phyloP scores from a whole-genome alignment of 108 stramenopile species.

The Aurantiochytrium sp. region DNA sequence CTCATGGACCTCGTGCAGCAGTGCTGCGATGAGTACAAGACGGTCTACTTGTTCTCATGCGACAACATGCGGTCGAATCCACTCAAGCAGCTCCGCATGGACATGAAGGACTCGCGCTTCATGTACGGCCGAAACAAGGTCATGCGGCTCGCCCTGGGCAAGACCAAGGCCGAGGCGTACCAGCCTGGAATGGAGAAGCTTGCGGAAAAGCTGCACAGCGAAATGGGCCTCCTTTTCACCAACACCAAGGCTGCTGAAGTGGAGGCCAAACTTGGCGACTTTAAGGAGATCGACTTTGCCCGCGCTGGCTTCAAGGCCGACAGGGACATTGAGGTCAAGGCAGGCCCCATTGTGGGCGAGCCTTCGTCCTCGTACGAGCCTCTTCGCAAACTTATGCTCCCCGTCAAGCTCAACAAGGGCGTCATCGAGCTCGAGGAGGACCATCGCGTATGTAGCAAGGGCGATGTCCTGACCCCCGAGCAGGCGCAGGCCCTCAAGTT shows the following conservation, averaged over 20 bases:
- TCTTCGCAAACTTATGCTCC: slow-evolving; percentile 21
- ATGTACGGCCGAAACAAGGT: slow-evolving; percentile 23
- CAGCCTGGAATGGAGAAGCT: neutral
- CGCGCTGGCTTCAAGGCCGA: slow-evolving; percentile 1
- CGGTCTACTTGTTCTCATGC: slow-evolving; percentile 12
- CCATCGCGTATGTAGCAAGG: neutral
- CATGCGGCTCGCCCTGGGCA: slow-evolving; percentile 23
- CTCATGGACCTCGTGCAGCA: slow-evolving; percentile 15
- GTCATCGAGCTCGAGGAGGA: slow-evolving; percentile 6
- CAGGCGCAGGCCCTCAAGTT: neutral
- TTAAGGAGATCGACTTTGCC: slow-evolving; percentile 17
- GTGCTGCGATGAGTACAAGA: neutral
- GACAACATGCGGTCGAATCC: slow-evolving; percentile 22
- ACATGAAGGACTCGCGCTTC: slow-evolving; percentile 13
- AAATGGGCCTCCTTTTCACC: slow-evolving; percentile 18
- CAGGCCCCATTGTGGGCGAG: slow-evolving; percentile 10
- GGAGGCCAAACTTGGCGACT: neutral
- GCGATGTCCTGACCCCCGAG: slow-evolving; percentile 18
- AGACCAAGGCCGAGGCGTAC: neutral
- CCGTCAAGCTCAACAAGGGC: slow-evolving; percentile 19
- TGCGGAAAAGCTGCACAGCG: neutral
- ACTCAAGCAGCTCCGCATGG: slow-evolving; percentile 17
- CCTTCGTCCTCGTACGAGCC: neutral
- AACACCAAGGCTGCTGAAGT: slow-evolving; percentile 4
- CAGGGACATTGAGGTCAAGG: neutral